Evolutionary conservation across 352 stramenopile species (phyloP).

Genomic region (Phytophthora brassicae): DNA sequence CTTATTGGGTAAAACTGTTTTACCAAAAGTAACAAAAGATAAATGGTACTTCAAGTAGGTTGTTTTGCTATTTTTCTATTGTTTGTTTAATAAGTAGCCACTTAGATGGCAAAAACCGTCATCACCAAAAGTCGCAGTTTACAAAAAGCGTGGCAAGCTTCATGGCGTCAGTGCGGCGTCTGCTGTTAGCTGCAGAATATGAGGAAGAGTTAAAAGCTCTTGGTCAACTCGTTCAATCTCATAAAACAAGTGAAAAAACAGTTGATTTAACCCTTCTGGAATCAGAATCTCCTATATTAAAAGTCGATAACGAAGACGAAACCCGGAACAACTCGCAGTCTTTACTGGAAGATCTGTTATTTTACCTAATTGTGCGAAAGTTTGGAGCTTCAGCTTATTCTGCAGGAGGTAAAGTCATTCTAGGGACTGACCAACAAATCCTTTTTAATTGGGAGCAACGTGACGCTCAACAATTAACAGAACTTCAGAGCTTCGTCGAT

Average conservation of each 20-base stretch:
- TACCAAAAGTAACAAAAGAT: no score
- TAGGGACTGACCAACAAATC: conserved; percentile 2
- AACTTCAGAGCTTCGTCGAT: conserved; percentile 9
- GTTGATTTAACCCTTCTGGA: conserved; percentile 13
- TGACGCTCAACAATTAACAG: conserved; percentile 1
- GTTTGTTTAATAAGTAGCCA: no score
- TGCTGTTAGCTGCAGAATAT: conserved; percentile 11
- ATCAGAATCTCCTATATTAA: conserved; percentile 14
- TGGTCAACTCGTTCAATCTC: conserved; percentile 4
- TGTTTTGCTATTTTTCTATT: no score
- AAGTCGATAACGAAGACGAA: background rate
- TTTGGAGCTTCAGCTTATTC: conserved; percentile 6
- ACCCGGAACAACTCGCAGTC: conserved; percentile 21
- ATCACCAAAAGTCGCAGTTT: conserved; percentile 1
- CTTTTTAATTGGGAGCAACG: conserved; percentile 10
- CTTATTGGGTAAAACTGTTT: no score
- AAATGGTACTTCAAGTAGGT: no score
- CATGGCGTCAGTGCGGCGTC: conserved; percentile 18
- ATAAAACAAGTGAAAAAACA: background rate
- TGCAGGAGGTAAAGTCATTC: conserved; percentile 10
- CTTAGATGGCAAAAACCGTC: no score
- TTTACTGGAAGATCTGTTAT: conserved; percentile 35
- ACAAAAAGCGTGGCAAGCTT: background rate
- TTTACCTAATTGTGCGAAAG: conserved; percentile 29
- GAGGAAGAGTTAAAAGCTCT: conserved; percentile 20